Base-by-base conservation (phyloP, 208 protist species). In the Trypanosoma boissoni region DNA sequence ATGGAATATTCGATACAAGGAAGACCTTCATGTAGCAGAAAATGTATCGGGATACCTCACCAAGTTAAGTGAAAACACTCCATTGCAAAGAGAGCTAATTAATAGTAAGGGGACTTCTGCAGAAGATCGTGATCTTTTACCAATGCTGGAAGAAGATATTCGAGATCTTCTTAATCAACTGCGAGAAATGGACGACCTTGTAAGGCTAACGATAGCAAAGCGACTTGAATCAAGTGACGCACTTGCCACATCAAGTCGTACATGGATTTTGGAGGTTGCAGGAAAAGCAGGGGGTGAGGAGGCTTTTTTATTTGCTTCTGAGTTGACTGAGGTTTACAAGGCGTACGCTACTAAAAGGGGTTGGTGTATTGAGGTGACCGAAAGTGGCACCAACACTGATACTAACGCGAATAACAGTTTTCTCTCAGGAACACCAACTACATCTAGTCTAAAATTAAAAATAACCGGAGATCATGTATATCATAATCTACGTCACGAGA, bases 251-350 rank as follows among this genome's bases (percentile, higher is more conserved):
- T 80, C 77, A 3, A 90, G 74, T 49, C 74, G 76, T 12, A 60
- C 74, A 14, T 94, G 86, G 85, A 80, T 74, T 39, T 34, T 93
- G 31, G 77, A 56, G 2, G 73, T 94, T 14, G 44, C 67, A 20
- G 90, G 90, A 10, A 91, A 86, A 51, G 90, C 90, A 4, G 90
- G 90, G 5, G 90, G 90, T 20, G 82, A 88, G 46, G 90, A 96
- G 72, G 90, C 90, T 12, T 75, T 68, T 2, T 74, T 92, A 12
- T 96, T 96, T 66, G 90, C 90, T n/a, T 58, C 58, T 0, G 90
- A 96, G 59, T 63, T 96, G 45, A 62, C 74, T 4, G 90, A 91
- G 44, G 78, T 92, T 72, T 78, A 86, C 50, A 78, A 72, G 54
- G 52, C 62, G 6, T 96, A 96, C 56, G 71, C 78, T 7, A 70